Conservation (phyloP, 176 grass and related monocot species). For the Aegilops longissima region DNA sequence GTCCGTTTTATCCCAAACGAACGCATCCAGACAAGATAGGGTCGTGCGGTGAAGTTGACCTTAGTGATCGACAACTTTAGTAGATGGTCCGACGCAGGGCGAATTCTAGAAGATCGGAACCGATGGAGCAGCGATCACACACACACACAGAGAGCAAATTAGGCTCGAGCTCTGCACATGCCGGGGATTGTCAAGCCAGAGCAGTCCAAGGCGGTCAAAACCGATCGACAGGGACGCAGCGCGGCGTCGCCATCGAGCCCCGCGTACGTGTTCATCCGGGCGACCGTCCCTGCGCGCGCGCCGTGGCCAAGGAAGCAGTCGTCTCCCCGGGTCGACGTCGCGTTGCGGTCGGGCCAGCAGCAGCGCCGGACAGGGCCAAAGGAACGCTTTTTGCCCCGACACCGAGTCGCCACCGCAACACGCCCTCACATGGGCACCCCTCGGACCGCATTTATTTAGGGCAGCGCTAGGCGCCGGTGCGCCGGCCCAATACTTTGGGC, state of each 20-base stretch:
- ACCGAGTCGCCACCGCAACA: not conserved
- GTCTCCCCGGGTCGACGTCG: conserved; percentile 16
- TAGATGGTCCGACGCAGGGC: no score
- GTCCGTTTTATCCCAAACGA: no score
- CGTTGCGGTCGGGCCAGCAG: not conserved
- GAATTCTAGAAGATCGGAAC: no score
- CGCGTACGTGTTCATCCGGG: not conserved
- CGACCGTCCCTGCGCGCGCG: not conserved
- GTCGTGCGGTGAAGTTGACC: no score
- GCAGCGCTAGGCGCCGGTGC: no score
- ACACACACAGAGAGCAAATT: no score
- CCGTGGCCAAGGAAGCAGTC: conserved; percentile 21
- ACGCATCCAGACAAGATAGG: no score
- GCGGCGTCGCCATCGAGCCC: not conserved
- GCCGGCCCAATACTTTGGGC: no score
- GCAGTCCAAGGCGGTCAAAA: not conserved
- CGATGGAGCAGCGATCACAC: no score
- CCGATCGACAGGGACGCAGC: not conserved
- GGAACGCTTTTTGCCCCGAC: not conserved
- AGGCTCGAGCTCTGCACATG: no score
- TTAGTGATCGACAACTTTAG: no score
- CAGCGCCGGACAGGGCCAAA: conserved; percentile 16
- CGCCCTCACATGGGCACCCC: not conserved
- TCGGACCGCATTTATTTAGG: not conserved
- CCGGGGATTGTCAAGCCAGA: no score